phyloP scores from a whole-genome alignment of 2,329 filamentous ascomycete species.

The Pseudocercospora cruenta region DNA sequence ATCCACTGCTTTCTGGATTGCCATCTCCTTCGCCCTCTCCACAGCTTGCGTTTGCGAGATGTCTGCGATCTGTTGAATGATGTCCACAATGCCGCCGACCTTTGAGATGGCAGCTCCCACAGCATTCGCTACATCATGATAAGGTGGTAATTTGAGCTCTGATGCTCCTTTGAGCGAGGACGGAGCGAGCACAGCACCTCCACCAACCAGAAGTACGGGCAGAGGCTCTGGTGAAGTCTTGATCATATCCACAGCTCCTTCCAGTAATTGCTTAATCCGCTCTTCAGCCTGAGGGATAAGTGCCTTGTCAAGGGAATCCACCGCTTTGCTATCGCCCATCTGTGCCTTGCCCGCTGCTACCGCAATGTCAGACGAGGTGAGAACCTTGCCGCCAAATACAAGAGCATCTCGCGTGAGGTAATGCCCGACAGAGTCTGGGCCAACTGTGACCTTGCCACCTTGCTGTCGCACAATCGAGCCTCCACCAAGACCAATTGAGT shows the following conservation, averaged over 20 bases:
- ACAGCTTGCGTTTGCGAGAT: conserved; percentile 45
- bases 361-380: conserved; percentile 60
- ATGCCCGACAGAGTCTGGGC: conserved; percentile 61
- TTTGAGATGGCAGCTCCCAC: conserved; percentile 64
- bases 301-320: conserved; percentile 22
- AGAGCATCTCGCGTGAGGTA: conserved; percentile 53
- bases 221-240: conserved; percentile 59
- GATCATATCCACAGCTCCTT: conserved; percentile 59
- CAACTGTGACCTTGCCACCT: conserved; percentile 49
- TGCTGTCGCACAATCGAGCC: conserved; percentile 50
- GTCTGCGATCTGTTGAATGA: conserved; percentile 52
- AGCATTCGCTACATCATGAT: conserved; percentile 62
- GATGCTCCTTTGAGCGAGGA: conserved; percentile 55
- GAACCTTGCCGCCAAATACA: conserved; percentile 57
- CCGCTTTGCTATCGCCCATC: conserved; percentile 32
- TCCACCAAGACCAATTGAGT: conserved; percentile 61
- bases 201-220: conserved; percentile 61
- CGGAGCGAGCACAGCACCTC: conserved; percentile 58
- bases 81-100: conserved; percentile 57
- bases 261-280: conserved; percentile 53
- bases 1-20: conserved; percentile 42
- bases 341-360: conserved; percentile 40
- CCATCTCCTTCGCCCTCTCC: conserved; percentile 43
- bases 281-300: conserved; percentile 33
- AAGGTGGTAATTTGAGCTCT: conserved; percentile 56